Evolutionary conservation across 78 protist species (phyloP), one percentile per base, ranked within the genome.

Genomic region (Dictyostelium intermedium): DNA sequence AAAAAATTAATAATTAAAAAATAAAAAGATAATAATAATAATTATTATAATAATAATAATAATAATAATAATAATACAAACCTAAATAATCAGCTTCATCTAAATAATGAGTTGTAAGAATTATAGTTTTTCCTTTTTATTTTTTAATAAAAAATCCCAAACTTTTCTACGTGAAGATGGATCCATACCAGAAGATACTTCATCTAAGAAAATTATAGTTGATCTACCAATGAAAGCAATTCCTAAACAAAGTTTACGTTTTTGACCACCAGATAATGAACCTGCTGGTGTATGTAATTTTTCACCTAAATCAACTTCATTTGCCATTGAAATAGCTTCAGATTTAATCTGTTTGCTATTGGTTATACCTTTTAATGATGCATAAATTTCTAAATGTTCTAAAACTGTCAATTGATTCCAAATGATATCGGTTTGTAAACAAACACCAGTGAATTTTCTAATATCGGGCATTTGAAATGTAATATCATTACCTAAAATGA

Each of bases 201-300:
- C 89, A 43, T 83, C 77, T 1, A 89, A 14, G 11, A 96, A 91
- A 8, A 95, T 77, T 5, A 96, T n/a, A 6, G 23, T 11, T 6
- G 97, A 87, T 8, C 72, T 35, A 63, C 98, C 98, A 63, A 91
- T 92, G 39, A 97, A 84, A 43, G 98, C 95, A 47, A 97, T 80
- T 74, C 97, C 96, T 27, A 95, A 84, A 25, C 96, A 86, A 34
- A 97, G 87, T 23, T 91, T 86, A n/a, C 98, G 78, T 82, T 89
- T 92, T 91, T 93, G 97, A 83, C 98, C 98, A 47, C 98, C 98
- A 18, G 94, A 89, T 23, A 89, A 18, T 10, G 94, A 61, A 1
- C 82, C 87, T 23, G 87, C 41, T 20, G 87, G 87, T 7, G 94
- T 79, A n/a, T 89, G 41, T 16, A 80, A 27, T 50, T 89, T 89